These are phyloP conservation scores for Circinella minor DNA, from an alignment of 371 early-diverging fungal genomes.

Conservation along the genomic window DNA sequence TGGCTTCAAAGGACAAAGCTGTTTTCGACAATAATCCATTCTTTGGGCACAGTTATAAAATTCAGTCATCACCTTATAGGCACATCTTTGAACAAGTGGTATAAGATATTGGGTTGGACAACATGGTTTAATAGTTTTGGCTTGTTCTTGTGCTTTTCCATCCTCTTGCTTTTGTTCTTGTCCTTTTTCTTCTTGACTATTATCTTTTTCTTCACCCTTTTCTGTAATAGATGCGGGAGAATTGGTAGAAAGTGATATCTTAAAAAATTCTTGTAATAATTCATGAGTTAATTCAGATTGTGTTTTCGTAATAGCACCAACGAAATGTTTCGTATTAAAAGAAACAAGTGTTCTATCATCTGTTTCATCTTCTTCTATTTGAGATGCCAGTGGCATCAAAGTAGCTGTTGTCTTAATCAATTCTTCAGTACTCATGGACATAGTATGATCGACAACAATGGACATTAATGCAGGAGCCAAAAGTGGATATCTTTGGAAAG, in stretches of 20 bases:
- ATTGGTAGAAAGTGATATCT: neutral
- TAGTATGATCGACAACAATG: slow-evolving; percentile 45
- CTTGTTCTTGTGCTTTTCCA: neutral
- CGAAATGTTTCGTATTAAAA: neutral
- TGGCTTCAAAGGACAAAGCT: neutral
- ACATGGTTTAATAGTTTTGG: neutral
- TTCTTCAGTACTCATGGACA: slow-evolving; percentile 45
- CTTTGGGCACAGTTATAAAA: neutral
- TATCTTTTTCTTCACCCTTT: slow-evolving; percentile 1
- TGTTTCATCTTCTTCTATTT: neutral
- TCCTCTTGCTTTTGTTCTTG: neutral
- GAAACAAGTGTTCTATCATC: neutral
- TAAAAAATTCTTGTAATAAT: neutral
- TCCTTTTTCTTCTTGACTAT: no score
- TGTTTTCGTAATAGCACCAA: neutral
- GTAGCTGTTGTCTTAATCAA: slow-evolving; percentile 20
- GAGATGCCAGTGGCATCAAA: neutral
- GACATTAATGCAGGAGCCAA: slow-evolving; percentile 53
- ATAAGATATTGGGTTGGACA: neutral
- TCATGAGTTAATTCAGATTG: neutral
- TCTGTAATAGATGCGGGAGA: neutral
- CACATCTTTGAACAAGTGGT: neutral
- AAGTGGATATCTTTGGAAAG: slow-evolving; percentile 38
- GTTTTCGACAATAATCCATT: neutral
- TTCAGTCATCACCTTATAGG: neutral